A percentile compares a stretch with the other conserved stretches of the same genome.
Evolutionary conservation across 495 filamentous ascomycete species (phyloP).

Genomic region (Xylaria longipes): DNA sequence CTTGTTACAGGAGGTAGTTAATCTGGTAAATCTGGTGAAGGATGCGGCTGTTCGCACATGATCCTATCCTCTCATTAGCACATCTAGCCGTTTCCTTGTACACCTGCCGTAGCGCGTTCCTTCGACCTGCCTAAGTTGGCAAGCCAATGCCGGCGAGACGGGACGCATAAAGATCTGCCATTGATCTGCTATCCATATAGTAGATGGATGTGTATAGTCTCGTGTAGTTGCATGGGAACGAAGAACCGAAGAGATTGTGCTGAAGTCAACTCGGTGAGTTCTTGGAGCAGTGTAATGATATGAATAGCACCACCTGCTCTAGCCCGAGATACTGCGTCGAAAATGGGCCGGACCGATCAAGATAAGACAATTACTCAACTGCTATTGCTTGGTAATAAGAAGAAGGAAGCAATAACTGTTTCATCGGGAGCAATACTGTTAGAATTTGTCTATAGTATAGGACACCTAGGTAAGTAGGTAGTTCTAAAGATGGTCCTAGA

Average conservation of each 20-base stretch:
- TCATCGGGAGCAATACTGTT: background rate
- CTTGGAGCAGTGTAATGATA: background rate
- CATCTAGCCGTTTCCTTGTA: background rate
- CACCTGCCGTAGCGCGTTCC: background rate
- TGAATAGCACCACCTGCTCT: background rate
- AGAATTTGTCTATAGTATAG: background rate
- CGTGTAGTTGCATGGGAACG: constrained; percentile 10
- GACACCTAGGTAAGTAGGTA: background rate
- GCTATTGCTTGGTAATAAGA: background rate
- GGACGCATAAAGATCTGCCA: constrained; percentile 21
- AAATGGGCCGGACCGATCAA: background rate
- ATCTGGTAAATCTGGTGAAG: constrained; percentile 11
- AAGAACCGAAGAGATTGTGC: constrained; percentile 8
- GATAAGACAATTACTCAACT: background rate
- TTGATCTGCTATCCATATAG: constrained; percentile 11
- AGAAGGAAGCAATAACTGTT: background rate
- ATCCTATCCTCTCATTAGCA: background rate
- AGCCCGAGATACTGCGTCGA: background rate
- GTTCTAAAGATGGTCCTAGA: background rate
- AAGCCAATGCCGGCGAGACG: constrained; percentile 22
- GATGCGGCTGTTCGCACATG: constrained; percentile 18
- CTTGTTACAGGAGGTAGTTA: constrained; percentile 11
- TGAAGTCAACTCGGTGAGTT: background rate
- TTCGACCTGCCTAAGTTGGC: constrained; percentile 28
- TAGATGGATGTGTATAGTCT: background rate